Conservation (phyloP, 192 early-diverging fungal species). For the Chytriomyces sp. region DNA sequence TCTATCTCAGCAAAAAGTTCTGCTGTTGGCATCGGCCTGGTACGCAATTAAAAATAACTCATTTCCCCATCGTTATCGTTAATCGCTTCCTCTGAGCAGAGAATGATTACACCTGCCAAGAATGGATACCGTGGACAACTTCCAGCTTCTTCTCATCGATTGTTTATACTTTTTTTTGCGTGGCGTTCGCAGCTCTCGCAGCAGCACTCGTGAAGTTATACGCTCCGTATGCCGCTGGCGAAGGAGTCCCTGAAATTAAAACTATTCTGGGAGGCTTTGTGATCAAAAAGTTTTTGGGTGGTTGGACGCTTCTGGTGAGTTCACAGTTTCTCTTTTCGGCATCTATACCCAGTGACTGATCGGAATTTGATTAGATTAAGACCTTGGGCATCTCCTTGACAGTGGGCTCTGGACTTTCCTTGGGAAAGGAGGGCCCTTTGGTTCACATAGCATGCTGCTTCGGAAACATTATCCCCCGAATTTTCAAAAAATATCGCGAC, state of each 20-base stretch:
- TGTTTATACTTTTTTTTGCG: slow-evolving; percentile 44
- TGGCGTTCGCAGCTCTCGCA: slow-evolving; percentile 42
- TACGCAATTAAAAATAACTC: not conserved
- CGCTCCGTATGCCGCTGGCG: slow-evolving; percentile 71
- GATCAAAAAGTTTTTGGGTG: slow-evolving; percentile 89
- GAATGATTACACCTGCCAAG: slow-evolving; percentile 33
- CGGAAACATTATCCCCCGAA: slow-evolving; percentile 81
- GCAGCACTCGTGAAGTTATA: slow-evolving; percentile 50
- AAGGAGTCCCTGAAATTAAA: slow-evolving; percentile 90
- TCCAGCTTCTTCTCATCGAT: slow-evolving; percentile 42
- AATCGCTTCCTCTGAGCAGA: slow-evolving; percentile 1
- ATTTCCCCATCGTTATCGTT: too few species aligned
- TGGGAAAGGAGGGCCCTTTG: slow-evolving; percentile 83
- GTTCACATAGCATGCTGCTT: slow-evolving; percentile 95
- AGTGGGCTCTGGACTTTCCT: slow-evolving; percentile 53
- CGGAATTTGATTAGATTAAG: slow-evolving; percentile 58
- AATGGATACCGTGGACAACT: slow-evolving; percentile 48
- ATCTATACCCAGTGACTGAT: not conserved
- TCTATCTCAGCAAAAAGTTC: slow-evolving; percentile 56
- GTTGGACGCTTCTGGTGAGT: slow-evolving; percentile 81
- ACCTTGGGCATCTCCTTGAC: slow-evolving; percentile 72
- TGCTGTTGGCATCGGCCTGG: slow-evolving; percentile 57
- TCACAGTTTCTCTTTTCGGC: not conserved
- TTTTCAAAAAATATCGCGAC: slow-evolving; percentile 76
- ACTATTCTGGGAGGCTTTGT: slow-evolving; percentile 97